A percentile compares a stretch with the other conserved stretches of the same genome.
phyloP scores from a whole-genome alignment of 1,139 yeast species.

The Yamadazyma dendronema region DNA sequence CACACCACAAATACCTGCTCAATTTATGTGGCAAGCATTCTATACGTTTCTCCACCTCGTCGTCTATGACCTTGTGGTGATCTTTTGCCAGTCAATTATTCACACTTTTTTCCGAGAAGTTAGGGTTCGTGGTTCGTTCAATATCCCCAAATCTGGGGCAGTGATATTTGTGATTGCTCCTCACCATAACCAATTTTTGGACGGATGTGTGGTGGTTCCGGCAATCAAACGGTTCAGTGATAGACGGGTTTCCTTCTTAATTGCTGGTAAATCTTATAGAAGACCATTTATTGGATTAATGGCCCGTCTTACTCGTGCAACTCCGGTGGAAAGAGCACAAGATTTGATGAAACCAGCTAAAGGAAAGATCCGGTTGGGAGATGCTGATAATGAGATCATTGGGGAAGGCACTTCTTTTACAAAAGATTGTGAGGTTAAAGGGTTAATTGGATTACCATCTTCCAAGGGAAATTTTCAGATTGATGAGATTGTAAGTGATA shows the following conservation, averaged over 20 bases:
- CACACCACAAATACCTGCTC: no score
- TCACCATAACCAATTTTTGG: conserved; percentile 47
- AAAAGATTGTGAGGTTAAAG: conserved; percentile 44
- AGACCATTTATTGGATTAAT: conserved; percentile 52
- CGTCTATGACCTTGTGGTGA: conserved; percentile 34
- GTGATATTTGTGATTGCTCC: conserved; percentile 47
- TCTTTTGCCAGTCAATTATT: conserved; percentile 36
- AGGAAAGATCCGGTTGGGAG: conserved; percentile 42
- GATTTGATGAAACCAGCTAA: conserved; percentile 50
- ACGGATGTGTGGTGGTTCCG: conserved; percentile 42
- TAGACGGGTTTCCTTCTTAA: conserved; percentile 53
- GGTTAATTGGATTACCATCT: conserved; percentile 61
- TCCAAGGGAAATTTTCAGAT: conserved; percentile 60
- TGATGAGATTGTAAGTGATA: conserved; percentile 50
- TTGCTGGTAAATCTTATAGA: conserved; percentile 64
- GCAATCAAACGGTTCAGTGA: conserved; percentile 33
- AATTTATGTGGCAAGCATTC: neutral
- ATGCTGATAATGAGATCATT: conserved; percentile 25
- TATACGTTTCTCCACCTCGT: conserved; percentile 10
- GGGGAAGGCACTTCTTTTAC: conserved; percentile 54
- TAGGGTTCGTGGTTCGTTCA: conserved; percentile 38
- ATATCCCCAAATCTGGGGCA: conserved; percentile 40
- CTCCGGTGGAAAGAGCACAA: conserved; percentile 75
- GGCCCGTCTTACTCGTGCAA: conserved; percentile 58
- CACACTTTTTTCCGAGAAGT: conserved; percentile 47